Percentiles rank a stretch among this genome's conserved stretches.
Evolutionary conservation across 2,329 filamentous ascomycete species (phyloP).

Genomic region (Aureobasidium sp.): DNA sequence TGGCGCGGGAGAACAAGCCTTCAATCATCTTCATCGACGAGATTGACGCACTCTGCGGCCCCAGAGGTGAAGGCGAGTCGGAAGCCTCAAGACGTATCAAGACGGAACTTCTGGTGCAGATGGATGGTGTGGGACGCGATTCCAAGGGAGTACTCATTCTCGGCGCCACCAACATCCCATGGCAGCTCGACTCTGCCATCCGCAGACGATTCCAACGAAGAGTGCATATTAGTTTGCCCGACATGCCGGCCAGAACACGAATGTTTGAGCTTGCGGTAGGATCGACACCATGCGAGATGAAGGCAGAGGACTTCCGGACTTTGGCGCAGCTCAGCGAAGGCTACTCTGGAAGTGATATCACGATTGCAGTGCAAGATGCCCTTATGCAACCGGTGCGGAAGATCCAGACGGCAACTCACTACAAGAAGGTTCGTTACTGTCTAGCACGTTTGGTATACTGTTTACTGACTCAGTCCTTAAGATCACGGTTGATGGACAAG

Average conservation of each 20-base stretch:
- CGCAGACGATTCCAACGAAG: slow-evolving; percentile 90
- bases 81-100: slow-evolving; percentile 97
- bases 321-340: slow-evolving; percentile 80
- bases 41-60: slow-evolving; percentile 91
- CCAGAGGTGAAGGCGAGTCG: slow-evolving; percentile 87
- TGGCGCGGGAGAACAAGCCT: slow-evolving; percentile 96
- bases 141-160: slow-evolving; percentile 88
- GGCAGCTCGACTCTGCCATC: slow-evolving; percentile 95
- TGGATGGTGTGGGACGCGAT: slow-evolving; percentile 97
- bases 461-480: slow-evolving; percentile 28
- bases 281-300: slow-evolving; percentile 78
- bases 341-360: slow-evolving; percentile 93
- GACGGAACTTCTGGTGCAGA: slow-evolving; percentile 95
- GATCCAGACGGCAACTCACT: slow-evolving; percentile 95
- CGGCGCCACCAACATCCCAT: slow-evolving; percentile 95
- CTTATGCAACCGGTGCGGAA: slow-evolving; percentile 96
- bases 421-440: slow-evolving; percentile 65
- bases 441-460: neutral
- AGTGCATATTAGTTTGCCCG: slow-evolving; percentile 91
- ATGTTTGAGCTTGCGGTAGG: slow-evolving; percentile 98
- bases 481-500: slow-evolving; percentile 59
- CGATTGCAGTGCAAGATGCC: slow-evolving; percentile 89
- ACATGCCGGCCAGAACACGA: slow-evolving; percentile 73
- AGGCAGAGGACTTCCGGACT: slow-evolving; percentile 66
- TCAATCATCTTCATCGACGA: slow-evolving; percentile 93